These are phyloP conservation scores for Rosa hybrid DNA, from an alignment of 331 rosid species.

Conservation along the genomic window DNA sequence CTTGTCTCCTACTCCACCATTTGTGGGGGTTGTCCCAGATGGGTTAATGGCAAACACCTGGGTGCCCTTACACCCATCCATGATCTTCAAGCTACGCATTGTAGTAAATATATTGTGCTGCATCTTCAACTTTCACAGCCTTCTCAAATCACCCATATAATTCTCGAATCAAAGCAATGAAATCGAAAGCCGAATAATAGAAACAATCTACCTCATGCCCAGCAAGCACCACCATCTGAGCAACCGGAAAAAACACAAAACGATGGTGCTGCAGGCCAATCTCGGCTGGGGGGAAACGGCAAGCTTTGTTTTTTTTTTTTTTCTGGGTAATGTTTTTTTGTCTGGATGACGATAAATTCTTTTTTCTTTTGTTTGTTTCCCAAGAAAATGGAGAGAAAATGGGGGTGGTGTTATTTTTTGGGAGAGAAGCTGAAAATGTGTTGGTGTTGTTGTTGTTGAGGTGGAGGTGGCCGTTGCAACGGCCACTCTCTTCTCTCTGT, in stretches of 20 bases:
- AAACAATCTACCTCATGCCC: slow-evolving; percentile 19
- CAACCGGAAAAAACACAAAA: background rate
- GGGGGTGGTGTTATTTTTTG: slow-evolving; percentile 9
- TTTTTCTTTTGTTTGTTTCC: slow-evolving; percentile 8
- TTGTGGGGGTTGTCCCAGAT: slow-evolving; percentile 14
- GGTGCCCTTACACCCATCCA: slow-evolving; percentile 80
- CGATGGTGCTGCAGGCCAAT: slow-evolving; percentile 45
- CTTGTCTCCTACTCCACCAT: slow-evolving; percentile 48
- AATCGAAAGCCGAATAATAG: background rate
- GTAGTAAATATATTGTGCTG: slow-evolving; percentile 66
- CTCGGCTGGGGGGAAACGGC: background rate
- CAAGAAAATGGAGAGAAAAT: slow-evolving; percentile 39
- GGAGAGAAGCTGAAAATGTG: slow-evolving; percentile 30
- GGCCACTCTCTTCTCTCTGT: slow-evolving; percentile 40
- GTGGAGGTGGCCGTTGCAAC: slow-evolving; percentile 70
- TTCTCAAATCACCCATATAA: background rate
- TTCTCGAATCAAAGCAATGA: background rate
- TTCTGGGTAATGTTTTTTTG: background rate
- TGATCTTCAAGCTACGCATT: slow-evolving; percentile 81
- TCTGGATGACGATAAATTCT: background rate
- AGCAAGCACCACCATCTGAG: slow-evolving; percentile 42
- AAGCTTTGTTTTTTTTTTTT: background rate
- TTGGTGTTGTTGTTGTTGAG: slow-evolving; percentile 34
- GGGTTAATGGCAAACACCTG: slow-evolving; percentile 67
- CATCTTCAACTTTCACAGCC: slow-evolving; percentile 36